Conservation (phyloP, 2,329 filamentous ascomycete genomes). For the Aspergillus pseudoviridinutans region DNA sequence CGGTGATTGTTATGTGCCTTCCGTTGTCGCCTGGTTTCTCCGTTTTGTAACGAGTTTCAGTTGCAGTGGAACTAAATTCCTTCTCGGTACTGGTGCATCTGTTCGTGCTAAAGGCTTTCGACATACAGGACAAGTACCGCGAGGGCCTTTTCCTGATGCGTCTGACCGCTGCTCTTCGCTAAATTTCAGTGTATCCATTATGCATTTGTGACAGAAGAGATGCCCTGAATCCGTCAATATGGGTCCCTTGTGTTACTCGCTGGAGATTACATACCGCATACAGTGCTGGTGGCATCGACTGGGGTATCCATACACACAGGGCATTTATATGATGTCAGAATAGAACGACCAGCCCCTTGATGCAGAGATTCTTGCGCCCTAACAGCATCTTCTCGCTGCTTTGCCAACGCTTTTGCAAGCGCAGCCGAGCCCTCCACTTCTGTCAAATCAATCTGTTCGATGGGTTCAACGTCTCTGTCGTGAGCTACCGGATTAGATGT, state of each 20-base stretch:
- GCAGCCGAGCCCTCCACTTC: conserved; percentile 38
- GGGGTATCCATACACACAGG: conserved; percentile 62
- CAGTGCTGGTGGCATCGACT: conserved; percentile 56
- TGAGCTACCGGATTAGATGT: neutral
- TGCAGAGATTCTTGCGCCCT: conserved; percentile 39
- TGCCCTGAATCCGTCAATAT: conserved; percentile 42
- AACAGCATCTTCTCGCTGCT: conserved; percentile 51
- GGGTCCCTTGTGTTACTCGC: neutral
- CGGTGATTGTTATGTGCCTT: neutral
- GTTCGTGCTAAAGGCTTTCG: conserved; percentile 38
- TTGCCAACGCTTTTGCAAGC: conserved; percentile 46
- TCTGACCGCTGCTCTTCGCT: conserved; percentile 48
- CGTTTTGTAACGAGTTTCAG: conserved; percentile 34
- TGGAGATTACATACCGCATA: conserved; percentile 49
- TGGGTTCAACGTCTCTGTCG: conserved; percentile 15
- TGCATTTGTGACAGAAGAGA: conserved; percentile 61
- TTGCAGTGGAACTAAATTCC: conserved; percentile 37
- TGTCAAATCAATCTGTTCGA: conserved; percentile 51
- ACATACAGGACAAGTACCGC: conserved; percentile 44
- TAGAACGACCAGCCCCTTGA: conserved; percentile 28
- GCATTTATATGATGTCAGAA: conserved; percentile 51
- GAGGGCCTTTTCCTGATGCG: conserved; percentile 24
- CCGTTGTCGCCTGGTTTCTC: conserved; percentile 1
- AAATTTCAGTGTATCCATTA: conserved; percentile 57
- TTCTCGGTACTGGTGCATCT: conserved; percentile 31